Base-by-base conservation (phyloP, 257 asterid genomes). In the Salvia splendens region DNA sequence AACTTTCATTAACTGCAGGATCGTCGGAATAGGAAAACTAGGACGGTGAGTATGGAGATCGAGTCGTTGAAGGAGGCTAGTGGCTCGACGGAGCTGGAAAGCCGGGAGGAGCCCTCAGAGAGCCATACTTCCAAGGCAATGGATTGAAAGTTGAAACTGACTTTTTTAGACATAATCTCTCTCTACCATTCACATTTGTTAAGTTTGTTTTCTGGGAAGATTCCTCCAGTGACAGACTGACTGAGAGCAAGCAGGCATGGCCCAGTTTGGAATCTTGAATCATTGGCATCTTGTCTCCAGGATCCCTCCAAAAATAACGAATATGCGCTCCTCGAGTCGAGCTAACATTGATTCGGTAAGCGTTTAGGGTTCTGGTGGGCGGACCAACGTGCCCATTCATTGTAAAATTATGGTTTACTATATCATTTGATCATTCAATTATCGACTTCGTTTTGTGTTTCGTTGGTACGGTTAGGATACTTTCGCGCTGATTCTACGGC, bases 31-130 rank as follows among this genome's bases (percentile, higher is more conserved):
- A 63, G 85, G 71, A 85, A 78, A 72, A 90, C 86, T 79, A 73
- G 86, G 70, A 81, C 97, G 11, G 53, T 84, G 28, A 88, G 96
- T 89, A 79, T 82, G 85, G 97, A 91, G 17, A 83, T 81, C 3
- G 96, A 86, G 58, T 79, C 89, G 7, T 48, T 82, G 77, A 84
- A 84, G 80, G 95, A 86, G 65, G 66, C 82, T 51, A 66, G 84
- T 33, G 75, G 78, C 24, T 73, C 88, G 40, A 81, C 66, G 15
- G 91, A 87, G 64, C 40, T 52, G 65, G 90, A 87, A 73, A 78
- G 67, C 74, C 66, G 49, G 65, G 74, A 63, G 69, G 85, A 77
- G 65, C 80, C 65, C 64, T 65, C 75, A 42, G 80, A 70, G 74
- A 80, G 65, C 82, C 78, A 76, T 67, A 68, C 85, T 51, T 85